Percentiles rank a stretch among this genome's conserved stretches.
Evolutionary conservation across 331 rosid genomes (phyloP).

Genomic region (Quercus tomentella): DNA sequence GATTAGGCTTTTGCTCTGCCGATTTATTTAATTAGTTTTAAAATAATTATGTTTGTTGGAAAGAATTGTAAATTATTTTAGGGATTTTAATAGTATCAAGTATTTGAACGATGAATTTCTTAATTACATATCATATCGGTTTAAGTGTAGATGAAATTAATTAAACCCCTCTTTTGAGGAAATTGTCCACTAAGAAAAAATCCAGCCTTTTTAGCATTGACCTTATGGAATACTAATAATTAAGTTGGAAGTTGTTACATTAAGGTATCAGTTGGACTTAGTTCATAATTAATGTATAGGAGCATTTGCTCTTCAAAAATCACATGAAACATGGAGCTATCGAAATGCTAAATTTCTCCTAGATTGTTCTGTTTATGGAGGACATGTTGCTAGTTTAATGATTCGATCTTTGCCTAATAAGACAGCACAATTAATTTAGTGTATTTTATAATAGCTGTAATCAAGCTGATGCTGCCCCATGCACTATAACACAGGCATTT

Average conservation of each 20-base stretch:
- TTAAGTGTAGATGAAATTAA: no score
- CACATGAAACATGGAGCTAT: slow-evolving; percentile 45
- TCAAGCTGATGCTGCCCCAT: slow-evolving; percentile 13
- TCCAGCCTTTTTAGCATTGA: no score
- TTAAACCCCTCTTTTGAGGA: no score
- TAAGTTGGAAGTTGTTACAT: neutral
- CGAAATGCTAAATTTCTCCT: slow-evolving; percentile 8
- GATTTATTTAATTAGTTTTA: no score
- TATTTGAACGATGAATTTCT: no score
- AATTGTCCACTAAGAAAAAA: no score
- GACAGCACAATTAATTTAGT: slow-evolving; percentile 7
- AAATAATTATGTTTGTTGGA: no score
- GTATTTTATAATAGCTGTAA: neutral
- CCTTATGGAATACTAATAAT: neutral
- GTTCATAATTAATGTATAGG: slow-evolving; percentile 28
- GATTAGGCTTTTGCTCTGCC: no score
- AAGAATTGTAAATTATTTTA: no score
- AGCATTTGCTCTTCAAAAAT: slow-evolving; percentile 34
- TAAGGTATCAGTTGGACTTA: slow-evolving; percentile 35
- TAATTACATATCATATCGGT: no score
- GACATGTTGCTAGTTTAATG: slow-evolving; percentile 34
- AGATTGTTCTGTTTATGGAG: slow-evolving; percentile 53
- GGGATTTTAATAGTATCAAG: no score
- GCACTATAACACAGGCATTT: slow-evolving; percentile 36
- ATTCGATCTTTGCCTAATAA: slow-evolving; percentile 24